Base-by-base conservation (phyloP, 2,329 filamentous ascomycete species). In the Pseudogymnoascus sp. region DNA sequence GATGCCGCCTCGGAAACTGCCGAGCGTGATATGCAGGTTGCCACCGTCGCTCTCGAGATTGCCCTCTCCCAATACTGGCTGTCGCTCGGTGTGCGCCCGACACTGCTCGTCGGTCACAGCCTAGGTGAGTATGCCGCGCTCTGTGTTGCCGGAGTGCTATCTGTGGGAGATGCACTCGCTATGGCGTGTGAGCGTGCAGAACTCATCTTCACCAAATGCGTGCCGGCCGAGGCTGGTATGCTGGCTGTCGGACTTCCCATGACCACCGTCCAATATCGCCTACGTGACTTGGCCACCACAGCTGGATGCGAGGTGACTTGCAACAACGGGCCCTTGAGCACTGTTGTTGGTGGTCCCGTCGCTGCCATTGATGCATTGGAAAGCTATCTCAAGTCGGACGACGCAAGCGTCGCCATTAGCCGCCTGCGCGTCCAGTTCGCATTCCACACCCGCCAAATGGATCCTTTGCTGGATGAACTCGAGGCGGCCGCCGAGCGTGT, bases 381-480 rank as follows among this genome's bases (percentile, higher is more conserved):
- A n/a, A 28, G 6, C 14, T 50, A 50, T 28, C 24, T 50, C 14
- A 50, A 50, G 43, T 50, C 43, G 24, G 43, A 50, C 24, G 43
- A 50, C 7, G 19, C 43, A 28, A 31, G 40, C 5, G 19, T 63
- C n/a, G 50, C 24, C 72, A 80, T 80, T 62, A 84, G 80, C 14
- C 82, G 81, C 69, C 76, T 89, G n/a, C 82, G 85, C 64, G 81
- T 88, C 26, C 83, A 84, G 2, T 88, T 84, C 67, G 84, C 84
- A 6, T 87, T 87, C 77, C 85, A 88, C 74, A 86, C 84, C 59
- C 78, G 80, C 11, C 85, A 88, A 68, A 81, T 87, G 14, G 84
- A 87, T 65, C 81, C 84, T 0, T 85, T 87, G 43, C 73, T 87
- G 0, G 79, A 82, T 60, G 77, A 79, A 3, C 86, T 86, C 73